Percentiles rank a stretch among this genome's conserved stretches.
These are phyloP conservation scores for Colletotrichum zoysiae DNA, from an alignment of 2,329 filamentous ascomycete genomes.

Conservation along the genomic window DNA sequence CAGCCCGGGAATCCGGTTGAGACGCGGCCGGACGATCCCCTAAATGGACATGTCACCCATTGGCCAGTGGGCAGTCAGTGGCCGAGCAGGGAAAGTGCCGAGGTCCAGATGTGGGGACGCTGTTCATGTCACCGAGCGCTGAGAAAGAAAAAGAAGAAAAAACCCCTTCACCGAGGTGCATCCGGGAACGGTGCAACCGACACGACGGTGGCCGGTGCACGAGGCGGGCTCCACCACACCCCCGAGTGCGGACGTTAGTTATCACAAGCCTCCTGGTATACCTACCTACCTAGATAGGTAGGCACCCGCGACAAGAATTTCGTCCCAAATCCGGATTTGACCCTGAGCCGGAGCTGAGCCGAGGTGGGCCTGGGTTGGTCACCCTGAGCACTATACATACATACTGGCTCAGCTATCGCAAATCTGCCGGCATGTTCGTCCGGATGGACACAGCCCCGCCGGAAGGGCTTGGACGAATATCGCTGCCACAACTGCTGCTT, in stretches of 20 bases:
- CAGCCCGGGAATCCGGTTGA: conserved; percentile 7
- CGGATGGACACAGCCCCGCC: no score
- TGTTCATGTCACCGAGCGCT: conserved; percentile 19
- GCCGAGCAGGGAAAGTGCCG: conserved; percentile 27
- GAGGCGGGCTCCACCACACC: not conserved
- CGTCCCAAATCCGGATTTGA: no score
- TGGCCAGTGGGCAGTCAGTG: not conserved
- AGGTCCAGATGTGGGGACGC: conserved; percentile 35
- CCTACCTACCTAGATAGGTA: not conserved
- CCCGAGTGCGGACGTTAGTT: conserved; percentile 18
- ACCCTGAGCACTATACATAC: no score
- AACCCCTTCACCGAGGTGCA: conserved; percentile 11
- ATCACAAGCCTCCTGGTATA: conserved; percentile 35
- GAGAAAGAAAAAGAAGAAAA: not conserved
- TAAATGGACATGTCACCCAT: conserved; percentile 25
- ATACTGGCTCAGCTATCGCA: no score
- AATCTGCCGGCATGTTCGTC: no score
- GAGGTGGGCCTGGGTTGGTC: no score
- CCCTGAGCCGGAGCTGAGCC: no score
- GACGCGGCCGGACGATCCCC: conserved; percentile 19
- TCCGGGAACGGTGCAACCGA: conserved; percentile 20
- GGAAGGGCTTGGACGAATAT: no score
- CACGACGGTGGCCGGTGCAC: not conserved
- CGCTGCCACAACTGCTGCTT: no score
- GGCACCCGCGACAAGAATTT: no score